Base-by-base conservation (phyloP, 2,329 filamentous ascomycete genomes). In the Sporothrix globosa region DNA sequence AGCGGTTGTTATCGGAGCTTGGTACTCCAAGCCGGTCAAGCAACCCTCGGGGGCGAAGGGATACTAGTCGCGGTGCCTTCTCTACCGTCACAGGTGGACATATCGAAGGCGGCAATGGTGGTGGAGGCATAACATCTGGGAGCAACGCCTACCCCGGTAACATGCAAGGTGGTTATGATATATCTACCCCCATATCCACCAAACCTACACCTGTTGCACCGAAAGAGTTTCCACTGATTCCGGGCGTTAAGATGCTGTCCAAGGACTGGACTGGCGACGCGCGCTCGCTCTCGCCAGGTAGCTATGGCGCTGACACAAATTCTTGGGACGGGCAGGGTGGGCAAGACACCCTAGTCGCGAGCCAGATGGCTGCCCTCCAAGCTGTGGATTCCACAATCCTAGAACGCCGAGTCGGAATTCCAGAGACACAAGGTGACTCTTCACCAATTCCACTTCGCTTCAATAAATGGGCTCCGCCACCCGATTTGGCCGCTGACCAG, bases 351-450 rank as follows among this genome's bases (percentile, higher is more conserved):
- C 76, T 80, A 2, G 79, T 84, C 3, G 80, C 81, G 13, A 85
- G 83, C 72, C 87, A 90, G 75, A 81, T 82, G 53, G 86, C 86
- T 10, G 87, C 86, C 0, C 90, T 89, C 77, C 84, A 87, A n/a
- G 87, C 87, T 1, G 82, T 89, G 27, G 88, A 90, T 70, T 87
- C 90, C 76, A 85, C 84, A 63, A 89, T 90, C 61, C 80, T 90
- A 0, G 82, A 85, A 0, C 81, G 83, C 67, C 84, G 82, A 70
- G 82, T 90, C 1, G 84, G 84, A 3, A 76, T 88, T 1, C 83
- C 86, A 0, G 61, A 73, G n/a, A 74, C 77, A 27, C 74, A 76
- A 46, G 79, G 79, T 30, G 74, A 13, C 3, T 13, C 84, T 0
- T 79, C 81, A 24, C 78, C 85, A 0, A 85, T 88, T 27, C 83